Evolutionary conservation across 768 basidiomycete species (phyloP), one percentile per base, ranked within the genome.

Genomic region (Hirschioporus abietinus): DNA sequence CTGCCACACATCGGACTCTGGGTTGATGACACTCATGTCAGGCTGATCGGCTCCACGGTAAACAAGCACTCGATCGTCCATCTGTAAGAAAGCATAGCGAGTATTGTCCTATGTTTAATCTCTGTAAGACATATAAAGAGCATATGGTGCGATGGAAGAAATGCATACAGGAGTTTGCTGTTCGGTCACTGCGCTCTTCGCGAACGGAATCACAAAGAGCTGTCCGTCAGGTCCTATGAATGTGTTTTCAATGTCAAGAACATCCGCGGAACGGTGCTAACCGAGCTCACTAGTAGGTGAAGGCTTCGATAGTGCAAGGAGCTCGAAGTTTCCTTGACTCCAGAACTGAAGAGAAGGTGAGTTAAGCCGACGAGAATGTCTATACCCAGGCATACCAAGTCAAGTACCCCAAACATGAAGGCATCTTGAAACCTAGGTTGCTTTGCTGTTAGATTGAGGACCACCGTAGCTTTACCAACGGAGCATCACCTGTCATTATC

Each of bases 1-100:
- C 71, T 99, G 95, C 96, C 96, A 99, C 20, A 98, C 96, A 72
- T 98, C 96, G 3, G 93, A 93, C 75, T 96, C 95, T 18, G 96
- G 95, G 73, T 98, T 98, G 73, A 99, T 97, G 66, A 99, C 89
- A 73, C 94, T 96, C 89, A 97, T 91, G 74, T 98, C 96, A 6
- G 96, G 96, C 75, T 98, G 96, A 75, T 98, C 96, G 30, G 96
- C 94, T 17, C 96, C 96, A 65, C 96, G 86, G 76, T 98, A 99
- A 18, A 98, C 88, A 0, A 97, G 83, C 1, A 92, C 91, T 58
- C 94, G 87, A 71, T 99, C 96, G 72, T 98, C 95, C 86, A 96
- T 87, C 77, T 96, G 95, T 57, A 98, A 81, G 78, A 96, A 96
- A 0, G 94, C 96, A 73, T 96, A 96, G 70, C 93, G 88, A 8